A percentile compares a stretch with the other conserved stretches of the same genome.
These are phyloP conservation scores for Ceratobasidium sp. DNA, from an alignment of 1,284 basidiomycete genomes.

Conservation along the genomic window DNA sequence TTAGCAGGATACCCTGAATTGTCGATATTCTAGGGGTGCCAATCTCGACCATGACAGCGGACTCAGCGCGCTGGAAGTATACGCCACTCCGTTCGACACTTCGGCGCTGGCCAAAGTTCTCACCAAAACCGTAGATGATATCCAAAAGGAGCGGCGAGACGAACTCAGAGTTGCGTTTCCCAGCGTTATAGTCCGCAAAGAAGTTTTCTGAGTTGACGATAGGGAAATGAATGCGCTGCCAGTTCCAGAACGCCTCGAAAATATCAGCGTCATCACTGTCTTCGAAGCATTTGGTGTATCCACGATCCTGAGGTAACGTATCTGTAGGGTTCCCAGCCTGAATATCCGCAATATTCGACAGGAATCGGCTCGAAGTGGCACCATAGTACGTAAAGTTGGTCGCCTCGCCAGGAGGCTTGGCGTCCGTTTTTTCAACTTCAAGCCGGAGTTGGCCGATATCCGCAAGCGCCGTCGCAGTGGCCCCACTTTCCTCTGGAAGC, in stretches of 20 bases:
- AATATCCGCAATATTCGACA: conserved; percentile 37
- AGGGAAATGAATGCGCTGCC: conserved; percentile 40
- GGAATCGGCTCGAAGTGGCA: conserved; percentile 36
- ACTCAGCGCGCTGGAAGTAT: conserved; percentile 17
- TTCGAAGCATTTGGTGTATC: conserved; percentile 13
- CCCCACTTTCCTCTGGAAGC: conserved; percentile 34
- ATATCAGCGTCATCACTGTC: conserved; percentile 27
- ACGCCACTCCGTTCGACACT: conserved; percentile 3
- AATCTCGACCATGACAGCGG: conserved; percentile 37
- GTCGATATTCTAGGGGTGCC: conserved; percentile 32
- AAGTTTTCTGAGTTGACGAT: conserved; percentile 23
- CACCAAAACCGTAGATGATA: conserved; percentile 30
- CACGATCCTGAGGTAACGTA: conserved; percentile 16
- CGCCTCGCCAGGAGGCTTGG: conserved; percentile 4
- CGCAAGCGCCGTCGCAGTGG: conserved; percentile 25
- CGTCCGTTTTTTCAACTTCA: conserved; percentile 15
- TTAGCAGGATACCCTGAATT: conserved; percentile 24
- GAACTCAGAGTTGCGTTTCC: conserved; percentile 40
- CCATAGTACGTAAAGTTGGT: conserved; percentile 41
- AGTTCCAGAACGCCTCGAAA: conserved; percentile 33
- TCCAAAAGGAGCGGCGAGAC: conserved; percentile 38
- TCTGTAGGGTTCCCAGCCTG: conserved; percentile 35
- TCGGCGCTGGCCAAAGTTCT: conserved; percentile 23
- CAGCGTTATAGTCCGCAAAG: conserved; percentile 22
- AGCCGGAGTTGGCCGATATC: conserved; percentile 35